Percentiles rank a stretch among this genome's conserved stretches.
These are phyloP conservation scores for Westerdykella ornata DNA, from an alignment of 2,329 filamentous ascomycete species.

Conservation along the genomic window DNA sequence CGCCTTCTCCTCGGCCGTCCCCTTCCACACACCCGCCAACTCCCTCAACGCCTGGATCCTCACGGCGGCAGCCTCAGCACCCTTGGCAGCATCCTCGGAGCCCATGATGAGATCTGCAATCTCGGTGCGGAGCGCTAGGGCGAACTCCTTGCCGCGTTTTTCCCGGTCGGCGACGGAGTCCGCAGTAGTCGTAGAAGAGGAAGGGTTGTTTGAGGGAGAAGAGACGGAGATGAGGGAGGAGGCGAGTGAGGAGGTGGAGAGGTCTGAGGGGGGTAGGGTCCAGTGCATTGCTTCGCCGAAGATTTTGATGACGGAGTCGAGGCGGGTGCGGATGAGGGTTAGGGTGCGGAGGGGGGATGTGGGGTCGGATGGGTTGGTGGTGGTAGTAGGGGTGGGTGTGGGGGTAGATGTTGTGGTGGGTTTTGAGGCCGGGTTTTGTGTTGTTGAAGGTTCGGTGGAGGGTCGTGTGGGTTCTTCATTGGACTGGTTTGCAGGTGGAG, in stretches of 20 bases:
- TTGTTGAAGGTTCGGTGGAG: background rate
- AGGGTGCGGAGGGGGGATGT: conserved; percentile 76
- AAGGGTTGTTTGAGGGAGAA: conserved; percentile 60
- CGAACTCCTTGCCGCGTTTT: conserved; percentile 79
- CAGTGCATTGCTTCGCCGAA: conserved; percentile 97
- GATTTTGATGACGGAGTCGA: conserved; percentile 81
- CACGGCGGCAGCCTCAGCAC: conserved; percentile 65
- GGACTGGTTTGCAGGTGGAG: conserved; percentile 2
- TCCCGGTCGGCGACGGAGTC: conserved; percentile 61
- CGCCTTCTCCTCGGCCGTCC: conserved; percentile 91
- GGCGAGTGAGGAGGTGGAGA: conserved; percentile 55
- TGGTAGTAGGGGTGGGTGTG: conserved; percentile 14
- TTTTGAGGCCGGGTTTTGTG: background rate
- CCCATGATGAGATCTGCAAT: conserved; percentile 60
- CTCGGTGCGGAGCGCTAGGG: conserved; percentile 63
- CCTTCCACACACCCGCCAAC: conserved; percentile 79
- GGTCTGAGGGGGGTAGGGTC: conserved; percentile 79
- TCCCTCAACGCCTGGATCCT: conserved; percentile 72
- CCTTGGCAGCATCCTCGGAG: conserved; percentile 49
- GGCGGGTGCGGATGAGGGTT: conserved; percentile 70
- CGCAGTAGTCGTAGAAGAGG: too few relatives aligned
- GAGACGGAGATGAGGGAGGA: conserved; percentile 88
- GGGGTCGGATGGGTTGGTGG: conserved; percentile 48
- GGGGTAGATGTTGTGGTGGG: conserved; percentile 15
- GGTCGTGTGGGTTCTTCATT: conserved; percentile 1